Evolutionary conservation across 257 asterid genomes (phyloP).

Genomic region (Penstemon barbatus): DNA sequence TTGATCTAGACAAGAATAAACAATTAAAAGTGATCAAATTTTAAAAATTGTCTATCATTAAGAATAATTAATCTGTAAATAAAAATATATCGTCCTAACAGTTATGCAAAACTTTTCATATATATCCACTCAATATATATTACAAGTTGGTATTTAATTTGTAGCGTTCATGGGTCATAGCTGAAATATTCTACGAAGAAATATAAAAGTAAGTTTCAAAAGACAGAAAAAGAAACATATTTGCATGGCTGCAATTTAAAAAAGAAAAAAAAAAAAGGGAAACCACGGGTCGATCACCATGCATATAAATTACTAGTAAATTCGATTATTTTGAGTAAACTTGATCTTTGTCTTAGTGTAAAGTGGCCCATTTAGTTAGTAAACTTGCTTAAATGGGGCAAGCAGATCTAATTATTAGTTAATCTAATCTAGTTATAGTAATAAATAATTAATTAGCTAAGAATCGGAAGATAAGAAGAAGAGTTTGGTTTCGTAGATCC

Average conservation of each 20-base stretch:
- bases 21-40: too few relatives aligned
- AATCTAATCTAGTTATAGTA: neutral
- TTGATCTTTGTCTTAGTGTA: conserved; percentile 19
- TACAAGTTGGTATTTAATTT: neutral
- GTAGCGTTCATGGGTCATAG: conserved; percentile 8
- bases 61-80: too few relatives aligned
- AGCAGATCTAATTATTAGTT: conserved; percentile 4
- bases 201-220: neutral
- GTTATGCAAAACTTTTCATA: neutral
- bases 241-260: conserved; percentile 35
- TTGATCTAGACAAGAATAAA: too few relatives aligned
- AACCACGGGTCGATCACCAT: conserved; percentile 21
- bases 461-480: too few relatives aligned
- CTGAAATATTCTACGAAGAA: neutral
- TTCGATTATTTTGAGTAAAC: conserved; percentile 22
- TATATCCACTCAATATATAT: too few relatives aligned
- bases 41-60: too few relatives aligned
- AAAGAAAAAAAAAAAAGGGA: neutral
- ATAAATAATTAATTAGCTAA: too few relatives aligned
- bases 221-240: conserved; percentile 16
- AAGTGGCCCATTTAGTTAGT: conserved; percentile 18
- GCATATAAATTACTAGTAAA: conserved; percentile 8
- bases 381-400: conserved; percentile 29
- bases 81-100: too few relatives aligned
- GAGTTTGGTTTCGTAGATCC: too few relatives aligned